These are phyloP conservation scores for Cardamine occulta DNA, from an alignment of 345 rosid species.

Conservation along the genomic window DNA sequence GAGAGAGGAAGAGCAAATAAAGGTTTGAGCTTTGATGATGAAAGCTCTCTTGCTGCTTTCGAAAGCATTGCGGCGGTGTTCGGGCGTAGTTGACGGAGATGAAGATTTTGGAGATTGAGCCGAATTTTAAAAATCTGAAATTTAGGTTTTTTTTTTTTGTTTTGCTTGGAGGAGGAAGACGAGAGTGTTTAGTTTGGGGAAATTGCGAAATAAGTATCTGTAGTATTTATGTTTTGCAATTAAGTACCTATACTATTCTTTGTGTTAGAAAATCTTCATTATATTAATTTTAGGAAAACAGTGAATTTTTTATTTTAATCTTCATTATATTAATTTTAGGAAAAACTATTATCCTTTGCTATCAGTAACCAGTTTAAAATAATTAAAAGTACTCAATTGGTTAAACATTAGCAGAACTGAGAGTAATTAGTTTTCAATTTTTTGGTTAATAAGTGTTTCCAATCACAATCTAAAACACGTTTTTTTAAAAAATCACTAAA, in stretches of 20 bases:
- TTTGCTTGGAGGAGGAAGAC: slow-evolving; percentile 8
- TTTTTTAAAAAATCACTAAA: too few species aligned
- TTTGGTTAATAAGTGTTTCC: too few species aligned
- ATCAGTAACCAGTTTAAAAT: too few species aligned
- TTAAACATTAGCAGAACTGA: too few species aligned
- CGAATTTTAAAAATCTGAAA: not conserved
- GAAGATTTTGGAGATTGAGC: not conserved
- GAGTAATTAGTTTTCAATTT: too few species aligned
- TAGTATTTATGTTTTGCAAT: not conserved
- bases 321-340: too few species aligned
- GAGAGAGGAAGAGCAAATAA: slow-evolving; percentile 41
- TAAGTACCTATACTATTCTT: not conserved
- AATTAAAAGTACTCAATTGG: too few species aligned
- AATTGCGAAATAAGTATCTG: not conserved
- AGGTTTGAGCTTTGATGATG: slow-evolving; percentile 57
- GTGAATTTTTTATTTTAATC: not conserved
- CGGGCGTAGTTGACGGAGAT: not conserved
- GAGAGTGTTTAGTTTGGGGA: slow-evolving; percentile 25
- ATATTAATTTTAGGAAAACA: not conserved
- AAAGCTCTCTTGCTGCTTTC: slow-evolving; percentile 53
- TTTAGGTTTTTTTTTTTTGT: slow-evolving; percentile 28
- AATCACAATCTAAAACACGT: too few species aligned
- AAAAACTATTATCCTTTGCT: too few species aligned
- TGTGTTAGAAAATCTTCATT: not conserved
- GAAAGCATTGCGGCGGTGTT: slow-evolving; percentile 43